Base-by-base conservation (phyloP, 345 rosid genomes). In the Balakata baccata region DNA sequence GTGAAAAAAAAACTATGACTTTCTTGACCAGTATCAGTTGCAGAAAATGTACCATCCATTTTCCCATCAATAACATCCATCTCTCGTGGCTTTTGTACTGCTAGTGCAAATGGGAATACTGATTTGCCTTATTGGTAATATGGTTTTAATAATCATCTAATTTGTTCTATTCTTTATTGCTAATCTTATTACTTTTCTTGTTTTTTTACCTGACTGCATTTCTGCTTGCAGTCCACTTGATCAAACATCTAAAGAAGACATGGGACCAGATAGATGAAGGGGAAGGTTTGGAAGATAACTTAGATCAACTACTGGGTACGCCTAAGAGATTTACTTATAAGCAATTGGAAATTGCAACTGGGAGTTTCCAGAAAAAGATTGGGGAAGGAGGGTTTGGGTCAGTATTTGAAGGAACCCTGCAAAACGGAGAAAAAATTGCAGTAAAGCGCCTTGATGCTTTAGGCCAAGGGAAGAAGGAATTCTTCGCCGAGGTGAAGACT, bases 381-480 rank as follows among this genome's bases (percentile, higher is more conserved):
- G 76, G 63, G 17, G 50, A 20, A 46, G 68, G 76, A 16, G 77
- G 81, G 5, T 69, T 68, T 54, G 77, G 74, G 0, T 54, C 70
- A 5, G 81, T 73, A 13, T 78, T 68, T 18, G 57, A 78, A 57
- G 77, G 74, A 2, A 64, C 5, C 17, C 45, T 61, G 1, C 57
- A 20, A 6, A 43, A 68, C 47, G 65, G 77, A 8, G 16, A 50
- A 14, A 64, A 64, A 64, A 54, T 78, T 53, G 74, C 74, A 47
- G 77, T 73, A 17, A 74, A 62, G 62, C 34, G 52, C 4, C 23
- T 78, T 38, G 38, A 69, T 9, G 22, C 23, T 37, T 20, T 23
- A 49, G 66, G 49, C 16, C 65, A 45, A 51, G 59, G 52, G 25
- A 46, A 16, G 6, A 73, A 47, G 14, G 66, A 46, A 47, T 73